Evolutionary conservation across 2,329 filamentous ascomycete genomes (phyloP), one percentile per base, ranked within the genome.

Genomic region (Xylariaceae sp.): DNA sequence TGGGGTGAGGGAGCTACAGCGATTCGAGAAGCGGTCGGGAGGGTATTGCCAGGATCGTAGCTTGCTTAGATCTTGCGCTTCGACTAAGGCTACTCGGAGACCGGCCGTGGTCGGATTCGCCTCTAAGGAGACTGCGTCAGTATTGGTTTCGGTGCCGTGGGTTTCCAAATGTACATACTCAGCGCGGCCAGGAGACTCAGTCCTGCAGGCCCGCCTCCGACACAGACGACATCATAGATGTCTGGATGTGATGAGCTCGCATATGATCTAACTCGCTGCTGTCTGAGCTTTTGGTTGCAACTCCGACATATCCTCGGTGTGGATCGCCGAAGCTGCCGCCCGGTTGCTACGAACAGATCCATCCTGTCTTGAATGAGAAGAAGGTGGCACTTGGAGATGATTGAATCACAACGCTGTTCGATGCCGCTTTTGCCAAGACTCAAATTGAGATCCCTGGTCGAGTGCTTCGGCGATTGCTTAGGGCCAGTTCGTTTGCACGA

Each of bases 1-100:
- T 0, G 92, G 92, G 0, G 94, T 99, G 49, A 99, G 78, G 44
- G 92, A 97, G 74, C 89, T 96, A 73, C 92, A 96, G 64, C 94
- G 85, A 73, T 99, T 97, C 52, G 92, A 96, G 73, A 86, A 99
- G 59, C 82, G 76, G 45, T 81, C 80, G 6, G 80, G 68, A 2
- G 83, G 81, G 7, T 87, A 81, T 46, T 80, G 81, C 75, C 86
- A 90, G 19, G 79, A 71, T 44, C 80, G 80, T 45, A 81, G 77
- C 62, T 86, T 87, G 58, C 78, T 73, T 32, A 99, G 81, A 65
- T 95, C 86, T 71, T 96, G 91, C 33, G 86, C 86, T 75, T 99
- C 94, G 62, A 99, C 81, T 52, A 99, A 83, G 52, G 92, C 94
- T 39, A 96, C 80, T 61, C 86, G 88, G 22, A 99, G 82, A 54